Evolutionary conservation across 805 yeast species (phyloP).

Genomic region (Metschnikowia noctiluminum): DNA sequence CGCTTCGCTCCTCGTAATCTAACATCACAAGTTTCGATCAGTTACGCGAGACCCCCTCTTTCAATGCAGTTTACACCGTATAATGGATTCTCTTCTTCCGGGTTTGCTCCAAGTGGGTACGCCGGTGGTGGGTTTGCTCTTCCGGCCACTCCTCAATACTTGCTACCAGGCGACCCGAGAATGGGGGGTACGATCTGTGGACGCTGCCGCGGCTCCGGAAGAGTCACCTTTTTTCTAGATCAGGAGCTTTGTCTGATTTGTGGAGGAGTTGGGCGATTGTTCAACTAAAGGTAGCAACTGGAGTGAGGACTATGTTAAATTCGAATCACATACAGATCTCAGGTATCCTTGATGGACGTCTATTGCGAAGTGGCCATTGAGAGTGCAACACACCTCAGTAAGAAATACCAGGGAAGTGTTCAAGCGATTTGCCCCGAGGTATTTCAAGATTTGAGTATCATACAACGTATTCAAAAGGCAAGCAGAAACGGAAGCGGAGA

Average conservation of each 20-base stretch:
- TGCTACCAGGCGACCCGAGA: constrained; percentile 74
- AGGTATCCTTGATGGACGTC: too few relatives aligned
- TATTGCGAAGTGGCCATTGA: too few relatives aligned
- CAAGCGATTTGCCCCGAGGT: too few relatives aligned
- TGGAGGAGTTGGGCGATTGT: constrained; percentile 61
- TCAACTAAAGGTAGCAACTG: constrained; percentile 7
- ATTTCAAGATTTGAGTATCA: too few relatives aligned
- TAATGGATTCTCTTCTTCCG: constrained; percentile 9
- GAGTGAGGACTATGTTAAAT: neutral
- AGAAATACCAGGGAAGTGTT: too few relatives aligned
- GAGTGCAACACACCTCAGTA: too few relatives aligned
- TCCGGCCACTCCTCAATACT: constrained; percentile 35
- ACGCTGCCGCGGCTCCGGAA: constrained; percentile 65
- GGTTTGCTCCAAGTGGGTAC: neutral
- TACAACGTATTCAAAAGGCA: too few relatives aligned
- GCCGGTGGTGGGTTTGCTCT: neutral
- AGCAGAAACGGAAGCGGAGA: too few relatives aligned
- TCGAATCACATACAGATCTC: too few relatives aligned
- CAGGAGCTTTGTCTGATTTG: constrained; percentile 63
- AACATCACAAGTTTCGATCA: constrained; percentile 4
- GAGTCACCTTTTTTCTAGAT: constrained; percentile 52
- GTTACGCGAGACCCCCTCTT: neutral
- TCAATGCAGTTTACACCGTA: neutral
- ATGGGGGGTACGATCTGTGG: constrained; percentile 75
- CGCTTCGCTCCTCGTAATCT: constrained; percentile 48